Base-by-base conservation (phyloP, 768 basidiomycete genomes). In the Russula dissimulans region DNA sequence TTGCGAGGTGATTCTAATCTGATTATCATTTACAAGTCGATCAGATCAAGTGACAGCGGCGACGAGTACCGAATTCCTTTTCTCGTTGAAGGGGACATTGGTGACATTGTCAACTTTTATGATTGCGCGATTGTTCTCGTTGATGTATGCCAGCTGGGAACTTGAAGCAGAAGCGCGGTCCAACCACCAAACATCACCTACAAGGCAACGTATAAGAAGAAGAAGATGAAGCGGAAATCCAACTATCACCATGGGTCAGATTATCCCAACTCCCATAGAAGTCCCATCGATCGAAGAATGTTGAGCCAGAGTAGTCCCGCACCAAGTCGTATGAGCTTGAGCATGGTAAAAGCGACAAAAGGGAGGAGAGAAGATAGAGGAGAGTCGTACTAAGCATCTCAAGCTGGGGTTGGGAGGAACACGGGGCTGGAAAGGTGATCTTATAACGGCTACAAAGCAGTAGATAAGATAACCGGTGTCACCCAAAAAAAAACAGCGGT, bases 31-130 rank as follows among this genome's bases (percentile, higher is more conserved):
- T 10, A 42, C 11, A 36, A 60, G 34, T 42, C 14, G 42, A 58
- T 41, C 36, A 42, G 55, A 59, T 29, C 29, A 57, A 41, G 26
- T 32, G 38, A 31, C n/a, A 17, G 29, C 10, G 15, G 32, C 31
- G 26, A 46, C 9, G 53, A 75, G 59, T 61, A 89, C 87, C 32
- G 87, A 79, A 64, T 84, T 81, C 44, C 89, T 74, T 62, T 81
- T 78, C 46, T 80, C 67, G 57, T 78, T 77, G 29, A 69, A 71
- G 15, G 75, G 71, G 1, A 89, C 78, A 47, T 77, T 76, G 11
- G 81, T 82, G 8, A 73, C 71, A 67, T 89, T 89, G 75, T 91
- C 89, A 6, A 91, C 89, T 66, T 79, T 83, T 51, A 93, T 74
- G 62, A 93, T 77, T 5, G 83, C 85, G 57, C 85, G 81, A 7